Evolutionary conservation across 2,329 filamentous ascomycete species (phyloP).

Genomic region (Chaetomium sp.): DNA sequence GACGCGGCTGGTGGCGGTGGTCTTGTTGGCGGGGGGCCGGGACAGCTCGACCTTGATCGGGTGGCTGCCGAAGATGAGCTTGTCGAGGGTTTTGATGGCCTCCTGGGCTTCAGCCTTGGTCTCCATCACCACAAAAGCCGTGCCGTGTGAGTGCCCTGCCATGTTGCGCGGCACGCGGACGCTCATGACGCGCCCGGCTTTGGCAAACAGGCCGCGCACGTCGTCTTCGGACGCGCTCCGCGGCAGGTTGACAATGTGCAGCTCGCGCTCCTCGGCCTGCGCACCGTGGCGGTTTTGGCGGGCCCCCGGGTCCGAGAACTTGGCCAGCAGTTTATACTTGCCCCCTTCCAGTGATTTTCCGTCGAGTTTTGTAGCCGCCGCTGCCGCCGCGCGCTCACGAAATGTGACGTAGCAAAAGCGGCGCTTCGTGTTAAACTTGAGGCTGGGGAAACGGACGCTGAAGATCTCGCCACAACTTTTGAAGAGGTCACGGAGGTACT

Average conservation of each 20-base stretch:
- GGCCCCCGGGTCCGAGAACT: slow-evolving; percentile 79
- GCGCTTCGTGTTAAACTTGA: slow-evolving; percentile 84
- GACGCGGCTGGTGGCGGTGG: slow-evolving; percentile 50
- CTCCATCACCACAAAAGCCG: slow-evolving; percentile 77
- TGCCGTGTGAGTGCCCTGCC: slow-evolving; percentile 71
- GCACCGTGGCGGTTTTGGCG: slow-evolving; percentile 81
- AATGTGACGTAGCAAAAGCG: slow-evolving; percentile 98
- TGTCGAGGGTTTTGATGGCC: slow-evolving; percentile 69
- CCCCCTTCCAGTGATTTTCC: slow-evolving; percentile 70
- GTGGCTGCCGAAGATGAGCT: slow-evolving; percentile 67
- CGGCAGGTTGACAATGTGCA: slow-evolving; percentile 74
- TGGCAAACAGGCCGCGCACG: slow-evolving; percentile 68
- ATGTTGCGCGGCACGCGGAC: slow-evolving; percentile 71
- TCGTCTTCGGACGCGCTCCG: slow-evolving; percentile 66
- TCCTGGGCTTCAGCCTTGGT: slow-evolving; percentile 68
- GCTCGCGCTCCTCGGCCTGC: slow-evolving; percentile 81
- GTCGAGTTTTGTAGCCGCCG: slow-evolving; percentile 72
- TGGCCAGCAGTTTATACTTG: slow-evolving; percentile 69
- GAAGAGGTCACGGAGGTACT: slow-evolving; percentile 69
- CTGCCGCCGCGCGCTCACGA: slow-evolving; percentile 65
- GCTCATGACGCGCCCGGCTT: slow-evolving; percentile 73
- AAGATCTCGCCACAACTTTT: slow-evolving; percentile 77
- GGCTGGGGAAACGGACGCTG: slow-evolving; percentile 83
- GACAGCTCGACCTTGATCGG: slow-evolving; percentile 68
- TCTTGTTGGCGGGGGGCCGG: slow-evolving; percentile 58